A percentile compares a stretch with the other conserved stretches of the same genome.
Evolutionary conservation across 1,139 yeast species (phyloP).

Genomic region (Yamadazyma sp.): DNA sequence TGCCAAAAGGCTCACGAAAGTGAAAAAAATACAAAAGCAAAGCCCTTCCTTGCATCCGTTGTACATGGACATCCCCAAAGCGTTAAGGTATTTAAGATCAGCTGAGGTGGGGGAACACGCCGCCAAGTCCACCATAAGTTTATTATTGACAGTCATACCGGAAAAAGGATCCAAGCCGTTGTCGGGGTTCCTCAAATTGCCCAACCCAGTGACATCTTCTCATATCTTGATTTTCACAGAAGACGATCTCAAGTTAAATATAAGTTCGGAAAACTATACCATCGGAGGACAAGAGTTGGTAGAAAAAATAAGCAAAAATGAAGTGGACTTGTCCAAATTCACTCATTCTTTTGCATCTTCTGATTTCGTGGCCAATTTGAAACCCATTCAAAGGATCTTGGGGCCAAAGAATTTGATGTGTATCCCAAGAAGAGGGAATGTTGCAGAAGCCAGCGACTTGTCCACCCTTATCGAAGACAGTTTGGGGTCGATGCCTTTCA

Average conservation of each 20-base stretch:
- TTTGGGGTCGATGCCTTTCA: conserved; percentile 69
- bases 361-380: conserved; percentile 64
- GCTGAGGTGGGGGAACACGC: conserved; percentile 85
- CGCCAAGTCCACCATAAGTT: conserved; percentile 63
- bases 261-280: conserved; percentile 19
- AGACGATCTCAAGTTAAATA: conserved; percentile 34
- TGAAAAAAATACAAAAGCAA: conserved; percentile 40
- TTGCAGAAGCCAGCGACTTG: conserved; percentile 59
- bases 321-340: conserved; percentile 51
- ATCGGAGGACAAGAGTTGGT: conserved; percentile 76
- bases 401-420: conserved; percentile 96
- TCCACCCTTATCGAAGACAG: conserved; percentile 50
- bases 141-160: conserved; percentile 67
- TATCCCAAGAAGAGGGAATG: conserved; percentile 81
- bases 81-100: conserved; percentile 79
- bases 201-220: conserved; percentile 69
- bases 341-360: conserved; percentile 87
- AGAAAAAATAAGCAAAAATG: conserved; percentile 59
- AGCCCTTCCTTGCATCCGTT: conserved; percentile 57
- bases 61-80: conserved; percentile 70
- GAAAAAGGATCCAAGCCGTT: conserved; percentile 80
- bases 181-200: conserved; percentile 70
- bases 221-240: conserved; percentile 69
- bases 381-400: conserved; percentile 67
- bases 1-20: conserved; percentile 33